Base-by-base conservation (phyloP, 139 green algal genomes). In the Trebouxia sp. region DNA sequence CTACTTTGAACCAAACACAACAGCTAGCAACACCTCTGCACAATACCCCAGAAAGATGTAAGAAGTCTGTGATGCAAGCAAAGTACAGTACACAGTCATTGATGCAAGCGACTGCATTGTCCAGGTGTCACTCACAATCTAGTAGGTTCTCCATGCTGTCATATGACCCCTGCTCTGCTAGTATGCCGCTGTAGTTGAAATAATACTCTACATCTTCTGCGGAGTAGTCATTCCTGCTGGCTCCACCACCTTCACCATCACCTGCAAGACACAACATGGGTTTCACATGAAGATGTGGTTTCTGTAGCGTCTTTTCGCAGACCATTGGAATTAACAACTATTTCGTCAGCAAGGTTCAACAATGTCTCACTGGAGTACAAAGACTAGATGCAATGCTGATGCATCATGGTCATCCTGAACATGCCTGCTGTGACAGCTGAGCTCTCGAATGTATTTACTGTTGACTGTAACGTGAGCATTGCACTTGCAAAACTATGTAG, bases 171-270 rank as follows among this genome's bases (percentile, higher is more conserved):
- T 94, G 95, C 5, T 83, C 85, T 4, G 96, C 96, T 28, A 99
- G 89, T 84, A 97, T 95, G 65, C 96, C 96, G 90, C 97, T 98
- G 89, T 99, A 99, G 88, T 98, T 98, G 86, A 98, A 99, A 86
- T 99, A 99, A 47, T 98, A 83, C 81, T 97, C 92, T 15, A 98
- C 92, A 39, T 98, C 94, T 26, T 92, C 89, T 15, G 75, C 77
- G 4, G 77, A 85, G 86, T 92, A 97, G 41, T 77, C 69, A 9
- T 77, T 26, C 24, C 69, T 51, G 6, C 22, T 24, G 22, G 22
- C 69, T 24, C 41, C 69, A 24, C 41, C 69, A n/a, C 41, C 41
- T 41, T 77, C 69, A 56, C 41, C 69, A 56, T 51, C n/a, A 38
- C 69, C 42, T 51, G 43, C 26, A 26, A 32, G 50, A 1, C 4